A percentile compares a stretch with the other conserved stretches of the same genome.
Conservation (phyloP, 202 grass and related monocot species). For the Dendrocalamus latiflorus region DNA sequence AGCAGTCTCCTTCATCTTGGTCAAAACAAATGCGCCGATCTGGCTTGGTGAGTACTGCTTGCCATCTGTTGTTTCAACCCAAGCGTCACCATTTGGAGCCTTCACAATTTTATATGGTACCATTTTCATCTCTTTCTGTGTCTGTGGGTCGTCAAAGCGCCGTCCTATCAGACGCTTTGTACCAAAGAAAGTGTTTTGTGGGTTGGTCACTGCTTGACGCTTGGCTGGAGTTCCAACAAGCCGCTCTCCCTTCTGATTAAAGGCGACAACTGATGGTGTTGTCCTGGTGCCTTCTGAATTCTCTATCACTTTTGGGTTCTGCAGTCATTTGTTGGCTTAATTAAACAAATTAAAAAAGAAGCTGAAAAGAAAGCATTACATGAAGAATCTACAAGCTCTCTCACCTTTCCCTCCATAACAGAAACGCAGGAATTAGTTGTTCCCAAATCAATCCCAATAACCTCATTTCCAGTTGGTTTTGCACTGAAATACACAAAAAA, state of each 20-base stretch:
- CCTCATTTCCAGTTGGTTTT: conserved; percentile 58
- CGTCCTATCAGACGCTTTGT: conserved; percentile 70
- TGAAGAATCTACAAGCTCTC: background rate
- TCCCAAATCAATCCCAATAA: conserved; percentile 67
- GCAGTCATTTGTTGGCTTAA: background rate
- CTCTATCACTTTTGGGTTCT: conserved; percentile 70
- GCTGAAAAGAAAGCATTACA: background rate
- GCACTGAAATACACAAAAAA: conserved; percentile 23
- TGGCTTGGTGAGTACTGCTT: conserved; percentile 82
- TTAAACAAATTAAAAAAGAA: background rate
- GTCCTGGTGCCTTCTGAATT: conserved; percentile 65
- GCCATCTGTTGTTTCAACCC: conserved; percentile 78
- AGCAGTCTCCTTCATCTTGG: conserved; percentile 84
- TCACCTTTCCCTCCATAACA: conserved; percentile 73
- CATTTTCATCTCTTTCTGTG: conserved; percentile 60
- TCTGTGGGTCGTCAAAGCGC: conserved; percentile 65
- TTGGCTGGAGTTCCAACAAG: conserved; percentile 74
- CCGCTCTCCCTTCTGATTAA: conserved; percentile 63
- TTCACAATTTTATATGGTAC: conserved; percentile 60
- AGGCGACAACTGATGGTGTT: conserved; percentile 59
- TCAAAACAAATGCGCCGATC: conserved; percentile 87
- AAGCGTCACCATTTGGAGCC: conserved; percentile 87
- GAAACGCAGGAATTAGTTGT: conserved; percentile 56
- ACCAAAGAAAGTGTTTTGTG: conserved; percentile 65
- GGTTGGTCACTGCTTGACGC: conserved; percentile 71